These are phyloP conservation scores for Globisporangium nunn DNA, from an alignment of 352 stramenopile genomes.

Conservation along the genomic window DNA sequence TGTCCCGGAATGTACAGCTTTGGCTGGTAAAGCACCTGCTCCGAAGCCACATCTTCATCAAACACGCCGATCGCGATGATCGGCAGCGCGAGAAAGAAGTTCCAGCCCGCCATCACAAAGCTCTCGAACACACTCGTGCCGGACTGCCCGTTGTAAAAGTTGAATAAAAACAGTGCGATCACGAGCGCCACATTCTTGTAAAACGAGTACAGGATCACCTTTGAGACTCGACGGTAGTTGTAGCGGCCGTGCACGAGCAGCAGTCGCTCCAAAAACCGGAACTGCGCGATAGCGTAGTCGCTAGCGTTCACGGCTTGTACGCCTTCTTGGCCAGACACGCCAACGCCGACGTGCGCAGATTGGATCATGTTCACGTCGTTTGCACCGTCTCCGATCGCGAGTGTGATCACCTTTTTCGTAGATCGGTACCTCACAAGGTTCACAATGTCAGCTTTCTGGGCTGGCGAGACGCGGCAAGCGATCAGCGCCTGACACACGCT, in stretches of 20 bases:
- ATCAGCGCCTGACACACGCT: constrained; percentile 66
- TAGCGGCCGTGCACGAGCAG: constrained; percentile 95
- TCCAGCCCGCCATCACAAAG: constrained; percentile 76
- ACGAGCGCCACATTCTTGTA: constrained; percentile 79
- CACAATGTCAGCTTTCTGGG: constrained; percentile 79
- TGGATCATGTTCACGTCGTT: constrained; percentile 97
- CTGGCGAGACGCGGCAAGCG: constrained; percentile 73
- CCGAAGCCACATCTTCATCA: constrained; percentile 61
- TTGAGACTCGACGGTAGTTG: constrained; percentile 95
- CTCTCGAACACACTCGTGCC: constrained; percentile 81
- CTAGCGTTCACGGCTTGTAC: constrained; percentile 88
- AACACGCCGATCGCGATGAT: constrained; percentile 86
- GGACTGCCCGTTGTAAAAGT: constrained; percentile 78
- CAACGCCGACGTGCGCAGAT: constrained; percentile 90
- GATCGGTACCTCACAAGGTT: constrained; percentile 56
- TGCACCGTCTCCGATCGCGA: constrained; percentile 91
- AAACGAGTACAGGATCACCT: constrained; percentile 88
- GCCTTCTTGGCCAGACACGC: constrained; percentile 89
- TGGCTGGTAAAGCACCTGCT: constrained; percentile 56
- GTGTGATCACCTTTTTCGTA: constrained; percentile 59
- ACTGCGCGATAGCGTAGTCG: constrained; percentile 91
- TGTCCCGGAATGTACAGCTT: constrained; percentile 54
- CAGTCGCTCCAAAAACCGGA: constrained; percentile 91
- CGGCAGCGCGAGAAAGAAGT: constrained; percentile 81
- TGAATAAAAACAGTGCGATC: constrained; percentile 69